phyloP scores from a whole-genome alignment of 306 rosid genomes.

The Elaeagnus macrophylla region DNA sequence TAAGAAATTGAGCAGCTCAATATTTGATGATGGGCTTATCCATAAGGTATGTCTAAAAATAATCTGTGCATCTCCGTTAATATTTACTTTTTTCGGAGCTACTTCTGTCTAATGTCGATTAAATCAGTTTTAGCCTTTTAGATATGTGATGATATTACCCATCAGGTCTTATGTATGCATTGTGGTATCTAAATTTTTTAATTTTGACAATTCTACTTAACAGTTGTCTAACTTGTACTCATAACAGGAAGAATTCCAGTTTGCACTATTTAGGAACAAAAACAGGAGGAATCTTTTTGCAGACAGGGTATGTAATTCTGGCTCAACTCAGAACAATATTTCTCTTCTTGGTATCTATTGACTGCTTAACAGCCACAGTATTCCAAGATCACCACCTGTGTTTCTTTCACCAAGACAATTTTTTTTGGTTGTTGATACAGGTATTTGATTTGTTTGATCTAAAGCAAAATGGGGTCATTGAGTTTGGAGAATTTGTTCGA shows the following conservation, averaged over 20 bases:
- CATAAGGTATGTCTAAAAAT: slow-evolving; percentile 52
- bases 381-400: background rate
- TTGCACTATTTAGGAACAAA: slow-evolving; percentile 67
- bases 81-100: background rate
- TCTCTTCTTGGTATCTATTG: background rate
- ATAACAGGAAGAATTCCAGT: slow-evolving; percentile 85
- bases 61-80: background rate
- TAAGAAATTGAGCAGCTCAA: slow-evolving; percentile 75
- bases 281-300: slow-evolving; percentile 64
- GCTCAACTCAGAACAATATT: background rate
- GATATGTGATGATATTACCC: background rate
- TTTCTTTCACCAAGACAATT: background rate
- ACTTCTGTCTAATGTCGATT: background rate
- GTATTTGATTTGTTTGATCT: slow-evolving; percentile 71
- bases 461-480: slow-evolving; percentile 75
- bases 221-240: background rate
- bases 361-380: background rate
- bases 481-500: slow-evolving; percentile 80
- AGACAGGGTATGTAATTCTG: slow-evolving; percentile 52
- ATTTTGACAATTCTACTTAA: background rate
- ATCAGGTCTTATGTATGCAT: background rate
- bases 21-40: slow-evolving; percentile 64
- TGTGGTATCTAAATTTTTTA: background rate
- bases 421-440: slow-evolving; percentile 28
- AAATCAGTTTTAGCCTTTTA: no score